phyloP scores from a whole-genome alignment of 2,329 filamentous ascomycete species.

The Purpureocillium takamizusanense region DNA sequence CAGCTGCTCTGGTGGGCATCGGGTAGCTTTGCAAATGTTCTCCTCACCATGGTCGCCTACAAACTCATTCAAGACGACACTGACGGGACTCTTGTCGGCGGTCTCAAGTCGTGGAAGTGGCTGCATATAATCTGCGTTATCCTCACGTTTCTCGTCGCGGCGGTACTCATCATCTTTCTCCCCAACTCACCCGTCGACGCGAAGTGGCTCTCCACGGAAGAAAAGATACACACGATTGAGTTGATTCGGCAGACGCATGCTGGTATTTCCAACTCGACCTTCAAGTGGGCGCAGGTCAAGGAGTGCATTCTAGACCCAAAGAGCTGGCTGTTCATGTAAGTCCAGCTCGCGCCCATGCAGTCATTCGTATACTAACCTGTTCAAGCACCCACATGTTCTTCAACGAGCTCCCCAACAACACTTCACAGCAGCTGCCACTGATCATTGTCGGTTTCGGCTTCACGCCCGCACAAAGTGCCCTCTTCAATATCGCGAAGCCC shows the following conservation, averaged over 20 bases:
- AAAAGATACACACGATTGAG: conserved; percentile 12
- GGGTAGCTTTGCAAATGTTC: conserved; percentile 16
- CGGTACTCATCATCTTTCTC: conserved; percentile 10
- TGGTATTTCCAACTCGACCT: conserved; percentile 12
- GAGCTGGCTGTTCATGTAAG: conserved; percentile 12
- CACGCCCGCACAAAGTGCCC: conserved; percentile 13
- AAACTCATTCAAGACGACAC: conserved; percentile 14
- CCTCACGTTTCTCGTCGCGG: conserved; percentile 34
- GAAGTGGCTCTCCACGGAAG: conserved; percentile 10
- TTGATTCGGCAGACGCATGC: conserved; percentile 11
- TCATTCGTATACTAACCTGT: conserved; percentile 1
- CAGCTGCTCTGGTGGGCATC: conserved; percentile 19
- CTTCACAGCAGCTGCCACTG: conserved; percentile 14
- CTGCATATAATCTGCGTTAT: conserved; percentile 46
- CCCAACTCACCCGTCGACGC: conserved; percentile 12
- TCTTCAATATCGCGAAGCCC: conserved; percentile 16
- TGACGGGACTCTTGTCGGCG: conserved; percentile 7
- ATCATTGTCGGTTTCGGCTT: conserved; percentile 15
- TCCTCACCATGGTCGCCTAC: conserved; percentile 18
- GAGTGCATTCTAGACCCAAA: conserved; percentile 12
- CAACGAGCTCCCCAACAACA: conserved; percentile 16
- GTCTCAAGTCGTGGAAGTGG: conserved; percentile 27
- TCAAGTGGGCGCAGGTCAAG: conserved; percentile 13
- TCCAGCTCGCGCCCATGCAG: neutral
- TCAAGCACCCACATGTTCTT: conserved; percentile 15